These are phyloP conservation scores for Ganoderma lingzhi DNA, from an alignment of 1,284 basidiomycete genomes.

Conservation along the genomic window DNA sequence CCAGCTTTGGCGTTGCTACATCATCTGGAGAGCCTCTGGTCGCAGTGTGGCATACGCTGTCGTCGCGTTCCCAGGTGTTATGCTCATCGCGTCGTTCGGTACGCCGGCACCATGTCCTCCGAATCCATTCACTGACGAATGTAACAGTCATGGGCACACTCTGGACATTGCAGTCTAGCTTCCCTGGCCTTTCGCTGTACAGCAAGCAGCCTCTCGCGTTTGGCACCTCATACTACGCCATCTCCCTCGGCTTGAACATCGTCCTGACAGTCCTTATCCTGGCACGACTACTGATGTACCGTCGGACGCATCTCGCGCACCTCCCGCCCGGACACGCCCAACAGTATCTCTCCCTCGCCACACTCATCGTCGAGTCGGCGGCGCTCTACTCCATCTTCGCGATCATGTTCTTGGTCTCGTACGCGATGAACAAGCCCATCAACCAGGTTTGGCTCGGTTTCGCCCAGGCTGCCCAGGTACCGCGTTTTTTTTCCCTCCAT, in stretches of 20 bases:
- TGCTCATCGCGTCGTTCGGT: conserved; percentile 50
- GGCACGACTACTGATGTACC: conserved; percentile 47
- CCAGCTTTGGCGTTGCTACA: conserved; percentile 55
- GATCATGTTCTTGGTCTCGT: conserved; percentile 53
- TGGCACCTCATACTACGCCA: conserved; percentile 48
- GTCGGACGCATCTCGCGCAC: conserved; percentile 41
- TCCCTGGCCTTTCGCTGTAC: conserved; percentile 49
- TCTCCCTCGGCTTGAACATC: conserved; percentile 55
- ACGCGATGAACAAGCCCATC: conserved; percentile 45
- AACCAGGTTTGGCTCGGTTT: conserved; percentile 32
- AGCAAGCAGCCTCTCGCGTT: conserved; percentile 48
- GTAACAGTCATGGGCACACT: conserved; percentile 50
- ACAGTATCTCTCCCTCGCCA: conserved; percentile 50
- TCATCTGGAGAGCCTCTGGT: conserved; percentile 52
- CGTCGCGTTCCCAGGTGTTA: conserved; percentile 39
- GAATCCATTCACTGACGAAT: not conserved
- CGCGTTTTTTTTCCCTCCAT: not conserved
- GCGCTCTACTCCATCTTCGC: conserved; percentile 53
- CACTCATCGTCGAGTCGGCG: conserved; percentile 52
- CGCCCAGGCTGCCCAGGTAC: conserved; percentile 29
- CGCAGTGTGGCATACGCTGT: conserved; percentile 43
- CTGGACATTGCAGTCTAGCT: conserved; percentile 53
- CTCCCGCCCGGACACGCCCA: conserved; percentile 45
- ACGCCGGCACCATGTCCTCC: conserved; percentile 14
- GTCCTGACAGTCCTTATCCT: conserved; percentile 53